phyloP scores from a whole-genome alignment of 306 rosid species.

The Quercus suber region DNA sequence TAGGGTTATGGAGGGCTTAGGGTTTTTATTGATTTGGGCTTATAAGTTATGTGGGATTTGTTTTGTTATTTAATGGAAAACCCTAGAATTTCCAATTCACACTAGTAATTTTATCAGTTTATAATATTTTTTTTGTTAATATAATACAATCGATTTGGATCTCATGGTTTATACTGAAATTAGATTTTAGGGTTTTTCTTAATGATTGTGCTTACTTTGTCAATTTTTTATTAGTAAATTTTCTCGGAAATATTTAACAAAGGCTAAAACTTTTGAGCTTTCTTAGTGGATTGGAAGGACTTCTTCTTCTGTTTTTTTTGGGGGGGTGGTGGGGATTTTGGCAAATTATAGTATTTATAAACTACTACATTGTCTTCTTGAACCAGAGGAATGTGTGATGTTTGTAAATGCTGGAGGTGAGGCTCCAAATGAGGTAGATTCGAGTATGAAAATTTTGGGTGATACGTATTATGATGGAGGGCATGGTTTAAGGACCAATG shows the following conservation, averaged over 20 bases:
- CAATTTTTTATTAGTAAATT: background rate
- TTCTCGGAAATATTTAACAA: background rate
- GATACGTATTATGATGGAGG: constrained; percentile 74
- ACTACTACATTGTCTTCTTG: constrained; percentile 13
- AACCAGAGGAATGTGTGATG: constrained; percentile 65
- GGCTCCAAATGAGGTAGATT: constrained; percentile 45
- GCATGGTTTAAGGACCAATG: constrained; percentile 55
- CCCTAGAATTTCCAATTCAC: background rate
- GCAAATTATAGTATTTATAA: constrained; percentile 10
- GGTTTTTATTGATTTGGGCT: background rate
- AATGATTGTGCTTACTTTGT: background rate
- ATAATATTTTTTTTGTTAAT: background rate
- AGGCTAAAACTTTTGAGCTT: background rate
- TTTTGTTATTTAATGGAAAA: background rate
- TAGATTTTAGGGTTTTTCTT: background rate
- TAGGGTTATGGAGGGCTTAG: background rate
- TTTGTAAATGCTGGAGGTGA: constrained; percentile 85
- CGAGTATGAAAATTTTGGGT: constrained; percentile 41
- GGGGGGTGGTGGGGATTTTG: background rate
- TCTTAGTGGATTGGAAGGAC: background rate
- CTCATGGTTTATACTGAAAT: background rate
- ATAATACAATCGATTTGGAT: background rate
- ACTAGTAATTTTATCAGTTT: background rate
- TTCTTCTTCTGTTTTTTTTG: background rate
- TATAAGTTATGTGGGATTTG: background rate